phyloP scores from a whole-genome alignment of 2,329 filamentous ascomycete genomes.

The Elsinoe arachidis region DNA sequence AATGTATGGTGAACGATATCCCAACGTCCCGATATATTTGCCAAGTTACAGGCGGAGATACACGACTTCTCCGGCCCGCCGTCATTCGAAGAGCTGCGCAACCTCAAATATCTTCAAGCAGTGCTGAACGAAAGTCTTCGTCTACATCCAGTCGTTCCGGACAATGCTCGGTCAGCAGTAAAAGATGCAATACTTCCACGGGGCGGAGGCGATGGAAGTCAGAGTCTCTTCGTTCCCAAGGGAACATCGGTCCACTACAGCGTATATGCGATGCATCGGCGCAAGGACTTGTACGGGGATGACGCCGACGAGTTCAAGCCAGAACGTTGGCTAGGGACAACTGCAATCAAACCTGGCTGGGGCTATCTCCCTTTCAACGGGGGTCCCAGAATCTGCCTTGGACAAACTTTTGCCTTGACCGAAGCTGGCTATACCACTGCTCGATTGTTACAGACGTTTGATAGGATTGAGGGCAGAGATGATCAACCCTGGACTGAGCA shows the following conservation, averaged over 20 bases:
- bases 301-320: conserved; percentile 37
- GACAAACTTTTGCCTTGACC: conserved; percentile 67
- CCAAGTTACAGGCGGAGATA: conserved; percentile 25
- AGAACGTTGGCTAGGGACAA: conserved; percentile 30
- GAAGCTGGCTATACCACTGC: conserved; percentile 67
- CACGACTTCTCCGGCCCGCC: conserved; percentile 35
- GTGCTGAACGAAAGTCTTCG: conserved; percentile 70
- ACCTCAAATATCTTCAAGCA: conserved; percentile 39
- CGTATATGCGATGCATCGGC: conserved; percentile 64
- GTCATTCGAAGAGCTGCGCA: conserved; percentile 27
- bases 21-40: conserved; percentile 26
- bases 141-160: conserved; percentile 68
- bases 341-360: conserved; percentile 27
- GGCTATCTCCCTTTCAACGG: conserved; percentile 33
- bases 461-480: conserved; percentile 30
- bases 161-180: conserved; percentile 66
- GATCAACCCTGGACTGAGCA: conserved; percentile 21
- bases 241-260: conserved; percentile 59
- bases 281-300: conserved; percentile 41
- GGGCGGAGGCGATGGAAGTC: conserved; percentile 47
- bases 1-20: conserved; percentile 34
- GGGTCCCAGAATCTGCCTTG: conserved; percentile 28
- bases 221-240: conserved; percentile 54
- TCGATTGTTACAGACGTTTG: conserved; percentile 63
- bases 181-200: conserved; percentile 65